A percentile compares a stretch with the other conserved stretches of the same genome.
phyloP scores from a whole-genome alignment of 805 yeast genomes.

The Metschnikowia vanudenii region DNA sequence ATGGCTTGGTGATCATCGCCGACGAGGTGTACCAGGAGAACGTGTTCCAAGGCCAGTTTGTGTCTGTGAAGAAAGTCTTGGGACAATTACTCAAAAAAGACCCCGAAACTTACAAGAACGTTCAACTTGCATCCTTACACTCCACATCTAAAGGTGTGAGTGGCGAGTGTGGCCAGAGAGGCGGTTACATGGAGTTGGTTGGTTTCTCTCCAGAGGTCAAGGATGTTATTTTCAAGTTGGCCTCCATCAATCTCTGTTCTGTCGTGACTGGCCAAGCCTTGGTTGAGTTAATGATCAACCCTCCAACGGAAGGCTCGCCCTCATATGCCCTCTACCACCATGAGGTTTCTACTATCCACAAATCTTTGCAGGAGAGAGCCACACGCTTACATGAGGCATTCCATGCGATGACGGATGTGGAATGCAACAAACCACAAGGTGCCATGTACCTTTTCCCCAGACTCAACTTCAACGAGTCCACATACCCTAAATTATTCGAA shows the following conservation, averaged over 20 bases:
- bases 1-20: constrained; percentile 85
- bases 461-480: constrained; percentile 51
- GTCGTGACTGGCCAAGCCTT: constrained; percentile 94
- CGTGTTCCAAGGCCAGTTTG: constrained; percentile 76
- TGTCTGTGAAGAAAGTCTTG: constrained; percentile 80
- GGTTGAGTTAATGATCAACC: constrained; percentile 89
- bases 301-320: constrained; percentile 77
- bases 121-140: constrained; percentile 90
- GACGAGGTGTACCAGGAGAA: constrained; percentile 98
- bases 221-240: constrained; percentile 75
- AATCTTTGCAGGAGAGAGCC: constrained; percentile 64
- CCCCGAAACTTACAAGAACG: constrained; percentile 59
- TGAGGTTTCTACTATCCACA: constrained; percentile 63
- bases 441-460: constrained; percentile 97
- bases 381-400: constrained; percentile 66
- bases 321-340: constrained; percentile 64
- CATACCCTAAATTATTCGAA: constrained; percentile 53
- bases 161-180: constrained; percentile 99
- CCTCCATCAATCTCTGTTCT: constrained; percentile 89
- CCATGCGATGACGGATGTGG: constrained; percentile 71
- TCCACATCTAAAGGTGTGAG: constrained; percentile 97
- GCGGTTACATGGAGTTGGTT: constrained; percentile 94
- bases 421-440: constrained; percentile 89
- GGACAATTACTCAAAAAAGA: constrained; percentile 55
- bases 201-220: constrained; percentile 73